Evolutionary conservation across 495 filamentous ascomycete genomes (phyloP).

Genomic region (Penicillium pulvis): DNA sequence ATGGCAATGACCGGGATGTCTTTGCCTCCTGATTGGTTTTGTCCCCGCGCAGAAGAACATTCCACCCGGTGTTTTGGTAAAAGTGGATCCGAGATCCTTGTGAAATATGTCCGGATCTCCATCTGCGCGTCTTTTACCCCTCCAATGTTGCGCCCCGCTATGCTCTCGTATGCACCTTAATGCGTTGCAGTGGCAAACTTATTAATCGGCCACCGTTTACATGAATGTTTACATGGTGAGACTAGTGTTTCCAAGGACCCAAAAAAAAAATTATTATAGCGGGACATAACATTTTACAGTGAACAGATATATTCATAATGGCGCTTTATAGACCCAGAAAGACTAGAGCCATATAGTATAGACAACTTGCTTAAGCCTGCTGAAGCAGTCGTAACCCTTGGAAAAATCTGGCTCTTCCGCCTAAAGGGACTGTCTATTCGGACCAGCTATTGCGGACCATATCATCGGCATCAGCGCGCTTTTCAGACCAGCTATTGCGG

Average conservation of each 20-base stretch:
- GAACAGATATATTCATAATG: neutral
- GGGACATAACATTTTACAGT: neutral
- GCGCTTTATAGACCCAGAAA: too few relatives aligned
- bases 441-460: conserved; percentile 1
- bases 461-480: neutral
- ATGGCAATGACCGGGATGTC: neutral
- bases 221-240: too few relatives aligned
- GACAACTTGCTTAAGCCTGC: neutral
- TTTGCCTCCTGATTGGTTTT: neutral
- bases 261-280: neutral
- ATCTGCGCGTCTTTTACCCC: neutral
- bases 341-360: neutral
- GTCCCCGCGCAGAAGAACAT: too few relatives aligned
- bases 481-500: neutral
- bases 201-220: too few relatives aligned
- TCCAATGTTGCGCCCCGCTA: neutral
- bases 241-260: too few relatives aligned
- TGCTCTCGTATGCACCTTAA: too few relatives aligned
- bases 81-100: too few relatives aligned
- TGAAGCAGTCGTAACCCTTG: too few relatives aligned
- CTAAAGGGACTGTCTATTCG: neutral
- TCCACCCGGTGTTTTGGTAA: neutral
- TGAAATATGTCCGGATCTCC: too few relatives aligned
- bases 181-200: too few relatives aligned
- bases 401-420: too few relatives aligned